Base-by-base conservation (phyloP, 2,329 filamentous ascomycete genomes). In the Diaporthe sp. region DNA sequence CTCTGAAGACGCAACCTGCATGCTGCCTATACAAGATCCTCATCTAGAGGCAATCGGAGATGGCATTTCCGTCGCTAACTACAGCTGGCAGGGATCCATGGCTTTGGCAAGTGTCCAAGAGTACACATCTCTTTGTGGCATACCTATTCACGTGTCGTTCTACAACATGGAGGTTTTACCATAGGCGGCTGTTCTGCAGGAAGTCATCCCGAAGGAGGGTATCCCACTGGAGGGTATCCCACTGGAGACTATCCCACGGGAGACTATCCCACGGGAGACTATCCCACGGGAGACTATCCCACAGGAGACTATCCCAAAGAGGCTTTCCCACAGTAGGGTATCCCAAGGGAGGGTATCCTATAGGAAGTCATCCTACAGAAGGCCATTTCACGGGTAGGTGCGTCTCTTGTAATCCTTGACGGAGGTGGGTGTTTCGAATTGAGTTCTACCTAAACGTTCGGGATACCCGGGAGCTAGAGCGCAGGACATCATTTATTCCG, bases 1-100 rank as follows among this genome's bases (percentile, higher is more conserved):
- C 68, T 42, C 74, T 77, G 75, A 77, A 71, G 58, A 68, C 71
- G 31, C 70, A 28, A 53, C 39, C 72, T 70, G 39, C 25, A 57
- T 68, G 34, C 70, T 58, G 49, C 12, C 49, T 34, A 55, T 17
- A 15, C 28, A 19, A 34, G 10, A n/a, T 22, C 3, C 22, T 53
- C 49, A 25, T 42, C 34, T 31, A 25, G n/a, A 55, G 13, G 13
- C 65, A 12, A 10, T 42, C 9, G 22, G 39, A 42, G 34, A 13
- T 28, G 34, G 8, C 22, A 34, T 65, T 22, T 46, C 31, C 22
- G 42, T 46, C 22, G 46, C 37, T 44, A 28, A 46, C 49, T 17
- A 28, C 1, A 19, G n/a, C 61, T n/a, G 15, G 25, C 42, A 65
- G 61, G 19, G 12, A 22, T 28, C 5, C 39, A 22, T 9, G 13